phyloP scores from a whole-genome alignment of 73 alveolate species.

The Paramecium sonneborni region DNA sequence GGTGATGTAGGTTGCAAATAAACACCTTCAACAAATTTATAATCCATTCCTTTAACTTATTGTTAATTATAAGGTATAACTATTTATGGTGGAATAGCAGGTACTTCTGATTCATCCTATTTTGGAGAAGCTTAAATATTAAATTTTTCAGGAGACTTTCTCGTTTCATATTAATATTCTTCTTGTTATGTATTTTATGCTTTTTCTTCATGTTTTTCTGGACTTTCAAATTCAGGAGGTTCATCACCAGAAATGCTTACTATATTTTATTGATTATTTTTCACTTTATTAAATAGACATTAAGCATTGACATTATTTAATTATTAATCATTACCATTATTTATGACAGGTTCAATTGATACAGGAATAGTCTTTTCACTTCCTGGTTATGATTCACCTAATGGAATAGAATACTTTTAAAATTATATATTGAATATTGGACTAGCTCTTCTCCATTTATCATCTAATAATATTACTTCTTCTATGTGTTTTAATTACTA shows the following conservation, averaged over 20 bases:
- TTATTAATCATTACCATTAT: not conserved
- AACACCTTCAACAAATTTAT: slow-evolving; percentile 6
- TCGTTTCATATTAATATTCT: not conserved
- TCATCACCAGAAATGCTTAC: slow-evolving; percentile 5
- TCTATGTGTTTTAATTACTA: not conserved
- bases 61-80: not conserved
- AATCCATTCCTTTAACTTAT: not conserved
- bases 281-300: slow-evolving; percentile 21
- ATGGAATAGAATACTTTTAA: not conserved
- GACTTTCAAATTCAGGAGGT: slow-evolving; percentile 26
- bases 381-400: not conserved
- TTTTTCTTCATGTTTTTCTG: not conserved
- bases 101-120: not conserved
- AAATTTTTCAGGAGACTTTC: not conserved
- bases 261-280: not conserved
- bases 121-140: not conserved
- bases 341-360: not conserved
- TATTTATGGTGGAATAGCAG: not conserved
- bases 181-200: not conserved
- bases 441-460: slow-evolving; percentile 22
- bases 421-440: not conserved
- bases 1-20: slow-evolving; percentile 12
- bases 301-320: not conserved
- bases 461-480: not conserved
- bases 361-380: not conserved